A percentile compares a stretch with the other conserved stretches of the same genome.
Conservation (phyloP, 2,329 filamentous ascomycete genomes). For the Trichoderma atrobrunneum region DNA sequence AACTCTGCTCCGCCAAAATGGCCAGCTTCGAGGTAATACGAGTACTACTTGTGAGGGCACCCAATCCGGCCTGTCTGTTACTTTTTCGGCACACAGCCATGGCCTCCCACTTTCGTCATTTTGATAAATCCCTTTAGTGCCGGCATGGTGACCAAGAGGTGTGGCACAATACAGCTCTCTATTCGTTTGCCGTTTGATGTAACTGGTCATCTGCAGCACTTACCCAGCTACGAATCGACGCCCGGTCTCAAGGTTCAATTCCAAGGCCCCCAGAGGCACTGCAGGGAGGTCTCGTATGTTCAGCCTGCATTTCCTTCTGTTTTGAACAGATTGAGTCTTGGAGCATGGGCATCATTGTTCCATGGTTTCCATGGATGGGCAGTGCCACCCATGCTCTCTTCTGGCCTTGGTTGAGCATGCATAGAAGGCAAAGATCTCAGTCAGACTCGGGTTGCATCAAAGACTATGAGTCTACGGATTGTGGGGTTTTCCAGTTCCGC, state of each 20-base stretch:
- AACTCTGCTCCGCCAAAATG: not conserved
- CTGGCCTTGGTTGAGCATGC: not conserved
- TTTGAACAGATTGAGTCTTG: not conserved
- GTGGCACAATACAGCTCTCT: not conserved
- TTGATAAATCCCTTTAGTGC: conserved; percentile 7
- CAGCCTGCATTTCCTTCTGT: not conserved
- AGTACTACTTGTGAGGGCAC: not conserved
- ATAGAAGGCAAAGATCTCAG: conserved; percentile 6
- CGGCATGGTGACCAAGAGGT: conserved; percentile 3
- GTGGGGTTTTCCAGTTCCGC: conserved; percentile 5
- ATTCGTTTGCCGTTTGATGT: not conserved
- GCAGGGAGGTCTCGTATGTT: not conserved
- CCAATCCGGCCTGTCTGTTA: not conserved
- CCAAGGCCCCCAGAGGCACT: not conserved
- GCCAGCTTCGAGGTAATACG: not conserved
- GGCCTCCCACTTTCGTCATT: not conserved
- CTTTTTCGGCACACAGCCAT: not conserved
- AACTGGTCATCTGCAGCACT: conserved; percentile 11
- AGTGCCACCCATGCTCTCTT: not conserved
- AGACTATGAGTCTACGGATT: not conserved
- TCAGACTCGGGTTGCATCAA: conserved; percentile 8
- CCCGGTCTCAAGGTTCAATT: not conserved
- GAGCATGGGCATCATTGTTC: not conserved
- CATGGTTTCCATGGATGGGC: not conserved
- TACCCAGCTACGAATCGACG: not conserved